Percentiles rank a stretch among this genome's conserved stretches.
These are phyloP conservation scores for Rhynchosporium graminicola DNA, from an alignment of 2,329 filamentous ascomycete species.

Conservation along the genomic window DNA sequence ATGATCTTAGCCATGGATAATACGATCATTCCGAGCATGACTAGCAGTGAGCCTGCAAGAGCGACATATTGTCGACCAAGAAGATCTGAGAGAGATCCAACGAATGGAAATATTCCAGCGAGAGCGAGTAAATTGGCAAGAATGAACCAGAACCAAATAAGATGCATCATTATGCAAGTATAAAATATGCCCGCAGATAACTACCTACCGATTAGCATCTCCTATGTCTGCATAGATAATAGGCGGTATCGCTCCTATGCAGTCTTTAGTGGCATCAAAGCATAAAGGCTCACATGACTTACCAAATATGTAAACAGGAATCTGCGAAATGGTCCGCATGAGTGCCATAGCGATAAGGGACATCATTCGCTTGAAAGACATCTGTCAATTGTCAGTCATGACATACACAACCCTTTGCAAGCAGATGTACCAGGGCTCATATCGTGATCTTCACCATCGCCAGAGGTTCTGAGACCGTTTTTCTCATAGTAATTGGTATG, in stretches of 20 bases:
- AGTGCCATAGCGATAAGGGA: conserved; percentile 60
- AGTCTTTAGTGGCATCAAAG: not conserved
- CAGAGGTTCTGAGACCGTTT: conserved; percentile 46
- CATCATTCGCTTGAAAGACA: conserved; percentile 55
- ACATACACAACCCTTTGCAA: not conserved
- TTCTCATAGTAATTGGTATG: conserved; percentile 33
- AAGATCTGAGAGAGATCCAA: conserved; percentile 65
- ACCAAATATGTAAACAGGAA: conserved; percentile 55
- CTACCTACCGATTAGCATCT: conserved; percentile 46
- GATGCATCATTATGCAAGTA: not conserved
- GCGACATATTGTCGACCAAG: conserved; percentile 62
- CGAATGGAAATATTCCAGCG: conserved; percentile 61
- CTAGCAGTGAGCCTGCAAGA: conserved; percentile 52
- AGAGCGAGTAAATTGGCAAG: conserved; percentile 56
- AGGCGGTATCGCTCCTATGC: conserved; percentile 44
- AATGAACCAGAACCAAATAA: conserved; percentile 36
- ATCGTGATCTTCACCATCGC: conserved; percentile 50
- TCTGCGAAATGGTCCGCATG: conserved; percentile 60
- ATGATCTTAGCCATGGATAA: conserved; percentile 58
- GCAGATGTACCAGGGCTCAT: conserved; percentile 46
- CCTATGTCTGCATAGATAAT: conserved; percentile 61
- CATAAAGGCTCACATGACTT: not conserved
- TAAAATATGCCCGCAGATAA: not conserved
- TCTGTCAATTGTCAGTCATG: conserved; percentile 40
- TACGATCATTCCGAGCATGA: conserved; percentile 61